Base-by-base conservation (phyloP, 2,329 filamentous ascomycete species). In the Paecilomyces dactylethromorphus region DNA sequence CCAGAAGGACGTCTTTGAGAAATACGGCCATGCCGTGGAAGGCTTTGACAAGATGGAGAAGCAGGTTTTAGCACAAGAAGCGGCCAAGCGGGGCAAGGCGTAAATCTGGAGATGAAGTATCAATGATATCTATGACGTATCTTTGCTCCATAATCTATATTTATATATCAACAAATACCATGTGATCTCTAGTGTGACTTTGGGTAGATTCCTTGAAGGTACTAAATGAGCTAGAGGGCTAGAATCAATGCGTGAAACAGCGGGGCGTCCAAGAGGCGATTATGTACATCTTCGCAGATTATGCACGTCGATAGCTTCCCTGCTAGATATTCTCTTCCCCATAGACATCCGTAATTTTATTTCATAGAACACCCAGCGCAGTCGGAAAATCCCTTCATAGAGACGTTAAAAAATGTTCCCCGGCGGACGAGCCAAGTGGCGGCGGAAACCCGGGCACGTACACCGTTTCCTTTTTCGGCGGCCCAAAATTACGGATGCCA, bases 11-110 rank as follows among this genome's bases (percentile, higher is more conserved):
- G 78, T 87, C 2, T 97, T 91, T 77, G 85, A 90, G 72, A 77
- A 77, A 71, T 97, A 97, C 74, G 91, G 90, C 0, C 79, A 82
- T 53, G 89, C 92, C 11, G 74, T 97, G 50, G 82, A 84, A 55
- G 89, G 88, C 0, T 95, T 96, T 76, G 86, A 87, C 67, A 78
- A 81, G 74, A 88, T 93, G 82, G 92, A 96, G 79, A 71, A 78
- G 64, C 76, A 75, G 69, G 84, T 93, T 45, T 72, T 94, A 70
- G 69, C 74, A 68, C 63, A 73, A 59, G 71, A 68, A 52, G 50
- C 50, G 11, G 22, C 50, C 21, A 24, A 29, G 11, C 21, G n/a
- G 11, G 50, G 50, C 22, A 52, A 29, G 26, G 50, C 50, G 15
- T 52, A 26, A 24, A 24, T 26, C 15, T 45, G 39, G n/a, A 45